These are phyloP conservation scores for Prunus kanzakura DNA, from an alignment of 306 rosid genomes.

Conservation along the genomic window DNA sequence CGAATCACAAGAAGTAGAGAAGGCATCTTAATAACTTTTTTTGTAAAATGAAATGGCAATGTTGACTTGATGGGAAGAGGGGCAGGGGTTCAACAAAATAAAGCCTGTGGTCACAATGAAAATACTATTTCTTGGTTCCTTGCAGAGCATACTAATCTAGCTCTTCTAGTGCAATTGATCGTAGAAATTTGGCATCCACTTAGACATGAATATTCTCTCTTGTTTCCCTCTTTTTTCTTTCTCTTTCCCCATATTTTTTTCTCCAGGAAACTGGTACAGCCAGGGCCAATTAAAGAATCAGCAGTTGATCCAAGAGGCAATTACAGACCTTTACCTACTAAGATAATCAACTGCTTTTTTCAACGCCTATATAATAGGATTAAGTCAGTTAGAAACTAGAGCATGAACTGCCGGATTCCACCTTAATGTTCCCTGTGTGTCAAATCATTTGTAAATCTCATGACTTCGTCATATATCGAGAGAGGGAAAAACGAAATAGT, in stretches of 20 bases:
- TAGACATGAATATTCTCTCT: not conserved
- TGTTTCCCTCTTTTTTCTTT: not conserved
- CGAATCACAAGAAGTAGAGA: constrained; percentile 8
- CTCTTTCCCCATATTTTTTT: not conserved
- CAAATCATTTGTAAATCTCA: not conserved
- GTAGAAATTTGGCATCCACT: not conserved
- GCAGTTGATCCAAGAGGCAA: not conserved
- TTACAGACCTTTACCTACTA: not conserved
- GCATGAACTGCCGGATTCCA: not conserved
- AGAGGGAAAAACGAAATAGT: not conserved
- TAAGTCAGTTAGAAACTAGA: not conserved
- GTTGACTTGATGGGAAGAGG: no score
- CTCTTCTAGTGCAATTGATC: not conserved
- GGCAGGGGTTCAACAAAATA: no score
- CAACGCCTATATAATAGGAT: not conserved
- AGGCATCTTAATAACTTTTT: not conserved
- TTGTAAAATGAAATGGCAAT: not conserved
- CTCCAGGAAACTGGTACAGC: not conserved
- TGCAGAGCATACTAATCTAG: not conserved
- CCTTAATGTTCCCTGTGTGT: not conserved
- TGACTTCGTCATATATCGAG: not conserved
- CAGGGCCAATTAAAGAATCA: not conserved
- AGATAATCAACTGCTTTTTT: no score
- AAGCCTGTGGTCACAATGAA: not conserved
- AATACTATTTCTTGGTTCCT: not conserved